These are phyloP conservation scores for Neodidymelliopsis sp. DNA, from an alignment of 2,329 filamentous ascomycete species.

Conservation along the genomic window DNA sequence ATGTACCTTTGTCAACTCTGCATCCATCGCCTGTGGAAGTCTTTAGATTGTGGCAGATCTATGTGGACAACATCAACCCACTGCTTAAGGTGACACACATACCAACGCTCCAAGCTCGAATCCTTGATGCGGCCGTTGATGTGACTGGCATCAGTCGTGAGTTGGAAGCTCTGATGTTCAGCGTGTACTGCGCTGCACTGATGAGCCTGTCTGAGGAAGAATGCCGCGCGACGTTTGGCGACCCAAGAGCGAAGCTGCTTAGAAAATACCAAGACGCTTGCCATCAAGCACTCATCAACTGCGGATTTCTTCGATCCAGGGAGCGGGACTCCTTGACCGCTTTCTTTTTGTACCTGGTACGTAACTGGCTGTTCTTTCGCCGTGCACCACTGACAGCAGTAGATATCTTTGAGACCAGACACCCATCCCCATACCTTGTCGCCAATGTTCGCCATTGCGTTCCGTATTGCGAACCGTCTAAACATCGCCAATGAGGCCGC, in stretches of 20 bases:
- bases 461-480: constrained; percentile 67
- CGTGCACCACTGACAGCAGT: not conserved
- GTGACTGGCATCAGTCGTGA: constrained; percentile 61
- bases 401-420: constrained; percentile 63
- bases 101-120: constrained; percentile 58
- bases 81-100: constrained; percentile 40
- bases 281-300: constrained; percentile 67
- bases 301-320: constrained; percentile 62
- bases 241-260: constrained; percentile 61
- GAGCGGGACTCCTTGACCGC: constrained; percentile 63
- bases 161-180: constrained; percentile 61
- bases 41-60: constrained; percentile 76
- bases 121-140: constrained; percentile 66
- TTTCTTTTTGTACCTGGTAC: constrained; percentile 62
- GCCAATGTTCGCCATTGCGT: constrained; percentile 64
- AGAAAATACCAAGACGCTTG: constrained; percentile 66
- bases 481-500: constrained; percentile 66
- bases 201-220: constrained; percentile 65
- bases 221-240: constrained; percentile 60
- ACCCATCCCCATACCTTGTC: constrained; percentile 58
- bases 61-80: constrained; percentile 59
- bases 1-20: constrained; percentile 67
- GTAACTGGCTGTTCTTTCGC: constrained; percentile 23
- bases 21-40: constrained; percentile 73
- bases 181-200: constrained; percentile 42